phyloP scores from a whole-genome alignment of 2,329 filamentous ascomycete genomes.

The Sphaerostilbella broomeana region DNA sequence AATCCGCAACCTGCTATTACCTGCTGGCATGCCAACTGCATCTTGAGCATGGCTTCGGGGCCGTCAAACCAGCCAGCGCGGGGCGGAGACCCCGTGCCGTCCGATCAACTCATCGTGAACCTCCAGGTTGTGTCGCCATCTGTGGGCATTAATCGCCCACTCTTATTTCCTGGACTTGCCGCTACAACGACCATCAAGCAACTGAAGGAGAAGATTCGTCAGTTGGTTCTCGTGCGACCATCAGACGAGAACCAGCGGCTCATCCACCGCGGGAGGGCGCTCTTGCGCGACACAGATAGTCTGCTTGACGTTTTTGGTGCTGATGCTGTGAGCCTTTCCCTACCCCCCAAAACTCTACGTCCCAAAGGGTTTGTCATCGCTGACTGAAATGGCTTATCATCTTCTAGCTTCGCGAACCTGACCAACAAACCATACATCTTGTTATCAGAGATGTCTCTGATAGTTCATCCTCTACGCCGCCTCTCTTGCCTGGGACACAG shows the following conservation, averaged over 20 bases:
- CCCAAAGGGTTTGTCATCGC: too few species aligned
- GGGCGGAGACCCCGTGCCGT: conserved; percentile 18
- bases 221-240: conserved; percentile 43
- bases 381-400: too few species aligned
- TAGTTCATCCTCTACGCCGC: conserved; percentile 21
- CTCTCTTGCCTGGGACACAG: conserved; percentile 20
- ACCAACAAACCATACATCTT: conserved; percentile 48
- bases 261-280: conserved; percentile 53
- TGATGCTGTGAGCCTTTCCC: conserved; percentile 38
- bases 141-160: conserved; percentile 42
- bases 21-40: conserved; percentile 22
- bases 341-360: too few species aligned
- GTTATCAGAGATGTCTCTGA: conserved; percentile 40
- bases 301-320: conserved; percentile 51
- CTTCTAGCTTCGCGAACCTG: conserved; percentile 35
- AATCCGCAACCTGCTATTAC: conserved; percentile 1
- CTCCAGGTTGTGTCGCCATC: conserved; percentile 56
- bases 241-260: conserved; percentile 50
- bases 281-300: conserved; percentile 48
- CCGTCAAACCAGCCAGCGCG: conserved; percentile 18
- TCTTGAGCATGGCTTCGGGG: conserved; percentile 35
- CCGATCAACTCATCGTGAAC: conserved; percentile 39
- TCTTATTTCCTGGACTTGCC: conserved; percentile 43
- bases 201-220: conserved; percentile 53
- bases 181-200: conserved; percentile 47